A percentile compares a stretch with the other conserved stretches of the same genome.
Evolutionary conservation across 495 filamentous ascomycete species (phyloP).

Genomic region (Opeltia flavorubescens): DNA sequence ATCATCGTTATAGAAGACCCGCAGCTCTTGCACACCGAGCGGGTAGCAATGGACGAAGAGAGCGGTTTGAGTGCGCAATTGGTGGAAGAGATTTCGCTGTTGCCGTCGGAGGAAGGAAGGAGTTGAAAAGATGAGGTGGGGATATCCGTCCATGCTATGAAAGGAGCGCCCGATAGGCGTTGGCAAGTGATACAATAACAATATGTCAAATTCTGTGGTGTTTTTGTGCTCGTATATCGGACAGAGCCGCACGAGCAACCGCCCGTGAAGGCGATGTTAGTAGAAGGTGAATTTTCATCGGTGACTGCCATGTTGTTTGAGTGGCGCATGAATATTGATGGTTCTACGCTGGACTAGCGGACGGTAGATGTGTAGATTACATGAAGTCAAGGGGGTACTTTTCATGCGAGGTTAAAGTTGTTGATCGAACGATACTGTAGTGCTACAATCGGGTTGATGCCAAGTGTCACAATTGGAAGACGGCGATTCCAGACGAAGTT

Average conservation of each 20-base stretch:
- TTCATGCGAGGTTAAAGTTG: no score
- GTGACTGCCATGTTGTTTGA: no score
- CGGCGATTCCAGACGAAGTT: no score
- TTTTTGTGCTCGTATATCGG: conserved; percentile 12
- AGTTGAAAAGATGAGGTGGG: conserved; percentile 6
- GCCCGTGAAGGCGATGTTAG: conserved; percentile 10
- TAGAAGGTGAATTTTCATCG: no score
- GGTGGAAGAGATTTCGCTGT: no score
- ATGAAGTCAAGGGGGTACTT: no score
- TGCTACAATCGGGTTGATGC: no score
- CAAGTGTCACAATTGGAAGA: no score
- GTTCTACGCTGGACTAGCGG: no score
- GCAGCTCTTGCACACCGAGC: background rate
- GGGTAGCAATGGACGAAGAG: background rate
- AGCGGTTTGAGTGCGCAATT: background rate
- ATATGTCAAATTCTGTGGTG: conserved; percentile 11
- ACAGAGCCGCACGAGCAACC: conserved; percentile 12
- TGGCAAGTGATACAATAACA: conserved; percentile 17
- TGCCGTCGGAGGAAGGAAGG: conserved; percentile 6
- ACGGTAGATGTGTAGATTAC: no score
- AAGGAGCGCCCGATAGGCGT: conserved; percentile 12
- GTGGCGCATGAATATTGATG: no score
- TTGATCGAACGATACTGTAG: no score
- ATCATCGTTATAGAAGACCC: conserved; percentile 10
- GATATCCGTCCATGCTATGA: conserved; percentile 11